A percentile compares a stretch with the other conserved stretches of the same genome.
phyloP scores from a whole-genome alignment of 768 basidiomycete species.

The Calocybe indica region DNA sequence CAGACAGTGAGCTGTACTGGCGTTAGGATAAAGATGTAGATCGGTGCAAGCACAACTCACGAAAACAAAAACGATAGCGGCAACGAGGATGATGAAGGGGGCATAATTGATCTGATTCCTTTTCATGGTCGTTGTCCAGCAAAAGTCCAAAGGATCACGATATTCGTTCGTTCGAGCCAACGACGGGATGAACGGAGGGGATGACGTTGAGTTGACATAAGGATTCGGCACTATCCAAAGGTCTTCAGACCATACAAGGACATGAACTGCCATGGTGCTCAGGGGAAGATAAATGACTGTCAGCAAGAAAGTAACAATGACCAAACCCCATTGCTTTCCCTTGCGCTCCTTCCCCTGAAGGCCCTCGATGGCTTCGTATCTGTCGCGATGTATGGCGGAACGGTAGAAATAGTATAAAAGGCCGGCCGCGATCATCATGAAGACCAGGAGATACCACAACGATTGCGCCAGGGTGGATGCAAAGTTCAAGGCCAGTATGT shows the following conservation, averaged over 20 bases:
- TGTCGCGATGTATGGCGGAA: conserved; percentile 41
- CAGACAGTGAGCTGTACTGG: conserved; percentile 52
- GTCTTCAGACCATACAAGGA: conserved; percentile 73
- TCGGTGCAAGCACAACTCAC: conserved; percentile 29
- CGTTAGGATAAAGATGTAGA: background rate
- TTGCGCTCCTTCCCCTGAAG: conserved; percentile 39
- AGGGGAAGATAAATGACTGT: conserved; percentile 72
- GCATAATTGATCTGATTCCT: conserved; percentile 66
- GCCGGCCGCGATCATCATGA: conserved; percentile 46
- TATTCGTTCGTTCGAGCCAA: conserved; percentile 52
- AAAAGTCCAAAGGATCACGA: conserved; percentile 64
- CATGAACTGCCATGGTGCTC: conserved; percentile 72
- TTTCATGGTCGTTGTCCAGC: conserved; percentile 76
- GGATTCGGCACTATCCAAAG: conserved; percentile 70
- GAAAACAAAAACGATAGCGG: conserved; percentile 41
- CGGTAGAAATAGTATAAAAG: conserved; percentile 57
- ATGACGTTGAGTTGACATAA: conserved; percentile 50
- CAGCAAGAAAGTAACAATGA: conserved; percentile 60
- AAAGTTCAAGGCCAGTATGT: conserved; percentile 70
- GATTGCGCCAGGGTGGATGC: conserved; percentile 54
- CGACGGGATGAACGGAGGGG: conserved; percentile 41
- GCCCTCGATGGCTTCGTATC: conserved; percentile 47
- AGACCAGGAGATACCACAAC: conserved; percentile 51
- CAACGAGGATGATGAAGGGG: conserved; percentile 52
- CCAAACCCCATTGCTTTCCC: conserved; percentile 43